Base-by-base conservation (phyloP, 306 rosid species). In the Trichosanthes truncata region DNA sequence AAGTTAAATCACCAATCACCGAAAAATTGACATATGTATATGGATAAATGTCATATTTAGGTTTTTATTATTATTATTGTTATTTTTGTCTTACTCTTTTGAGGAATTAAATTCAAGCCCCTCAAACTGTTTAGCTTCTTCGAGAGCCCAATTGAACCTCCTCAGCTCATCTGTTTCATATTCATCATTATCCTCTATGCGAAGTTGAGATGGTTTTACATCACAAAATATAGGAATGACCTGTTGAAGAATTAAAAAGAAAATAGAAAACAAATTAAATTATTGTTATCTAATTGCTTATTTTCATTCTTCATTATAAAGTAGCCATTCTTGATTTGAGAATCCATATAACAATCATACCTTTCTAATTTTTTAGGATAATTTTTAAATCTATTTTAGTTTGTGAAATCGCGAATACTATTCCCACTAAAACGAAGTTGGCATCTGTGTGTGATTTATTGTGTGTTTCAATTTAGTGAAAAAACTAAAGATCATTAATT, bases 201-300 rank as follows among this genome's bases (percentile, higher is more conserved):
- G 77, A 56, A 95, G 84, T 61, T 95, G 89, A 48, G 97, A 93
- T 1, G 99, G 96, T 77, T 91, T 90, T 0, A 95, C 78, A 74
- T 95, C 97, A 31, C 93, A 95, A 52, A 91, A 95, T 20, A 95
- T 91, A 1, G 99, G 99, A 36, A 95, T 90, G 6, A 74, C 61
- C 78, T 74, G 61, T 72, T 26, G 2, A 36, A 38, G 15, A 67
- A 67, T 66, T 0, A 11, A 59, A 59, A 59, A 59, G 3, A 48
- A 48, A 48, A 43, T 43, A 7, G 9, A 43, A 43, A 48, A 1
- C 52, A 48, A 48, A 48, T 49, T 46, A 10, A 14, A 11, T 49
- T 4, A 49, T 49, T 49, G 14, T 49, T 11, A 49, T 49, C 55
- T 49, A 3, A 48, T 48, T 10, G 11, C 14, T 48, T 48, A 10